These are phyloP conservation scores for Thermomucor indicae-seudaticae DNA, from an alignment of 371 early-diverging fungal genomes.

Conservation along the genomic window DNA sequence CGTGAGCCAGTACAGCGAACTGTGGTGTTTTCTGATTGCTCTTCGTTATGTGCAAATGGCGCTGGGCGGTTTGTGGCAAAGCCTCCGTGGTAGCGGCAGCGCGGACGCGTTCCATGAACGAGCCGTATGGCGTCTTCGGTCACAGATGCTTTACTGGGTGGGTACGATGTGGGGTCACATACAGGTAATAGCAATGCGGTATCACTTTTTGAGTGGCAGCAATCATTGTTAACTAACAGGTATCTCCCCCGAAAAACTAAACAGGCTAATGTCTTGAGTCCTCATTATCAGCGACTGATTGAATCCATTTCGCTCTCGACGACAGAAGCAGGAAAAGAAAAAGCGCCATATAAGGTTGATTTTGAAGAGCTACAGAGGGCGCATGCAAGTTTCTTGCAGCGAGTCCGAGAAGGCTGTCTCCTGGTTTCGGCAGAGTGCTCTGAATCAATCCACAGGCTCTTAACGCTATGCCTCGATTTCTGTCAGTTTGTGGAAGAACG, in stretches of 20 bases:
- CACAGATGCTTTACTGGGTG: constrained; percentile 69
- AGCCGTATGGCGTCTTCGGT: constrained; percentile 50
- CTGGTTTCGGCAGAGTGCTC: constrained; percentile 33
- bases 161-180: constrained; percentile 74
- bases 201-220: not conserved
- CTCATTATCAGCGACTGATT: constrained; percentile 24
- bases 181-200: constrained; percentile 47
- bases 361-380: constrained; percentile 58
- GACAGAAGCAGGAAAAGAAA: not conserved
- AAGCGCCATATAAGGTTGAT: constrained; percentile 19
- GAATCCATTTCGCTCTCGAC: constrained; percentile 11
- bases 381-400: constrained; percentile 41
- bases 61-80: constrained; percentile 24
- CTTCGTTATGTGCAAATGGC: constrained; percentile 42
- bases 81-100: constrained; percentile 14
- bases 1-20: constrained; percentile 49
- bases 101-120: constrained; percentile 25
- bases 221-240: not conserved
- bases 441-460: constrained; percentile 22
- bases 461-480: constrained; percentile 39
- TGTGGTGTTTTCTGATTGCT: constrained; percentile 62
- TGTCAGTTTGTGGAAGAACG: constrained; percentile 28
- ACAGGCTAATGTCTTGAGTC: constrained; percentile 66
- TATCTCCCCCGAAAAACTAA: not conserved
- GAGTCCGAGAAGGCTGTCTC: constrained; percentile 51